Evolutionary conservation across 2,329 filamentous ascomycete species (phyloP), one percentile per base, ranked within the genome.

Genomic region (Rhynchosporium agropyri): DNA sequence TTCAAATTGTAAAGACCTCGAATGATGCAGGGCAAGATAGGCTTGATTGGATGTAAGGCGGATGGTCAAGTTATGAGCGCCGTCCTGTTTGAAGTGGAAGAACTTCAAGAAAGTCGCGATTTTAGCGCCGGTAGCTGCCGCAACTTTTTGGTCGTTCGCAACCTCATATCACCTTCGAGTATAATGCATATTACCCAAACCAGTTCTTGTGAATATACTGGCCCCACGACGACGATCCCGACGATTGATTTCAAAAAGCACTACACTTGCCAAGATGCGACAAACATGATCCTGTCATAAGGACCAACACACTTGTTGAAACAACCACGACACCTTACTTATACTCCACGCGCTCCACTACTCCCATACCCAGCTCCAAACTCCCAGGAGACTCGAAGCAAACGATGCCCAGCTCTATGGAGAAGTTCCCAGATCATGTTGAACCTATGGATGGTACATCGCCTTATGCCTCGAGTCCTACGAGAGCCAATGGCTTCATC

Each of bases 341-440:
- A 20, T 20, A 20, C 67, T 77, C 77, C 31, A 79, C 76, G 66
- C 75, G 77, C 66, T 70, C 73, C 42, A 70, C 75, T 15, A 78
- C 77, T 26, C 72, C 72, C 56, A 72, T 72, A 51, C 70, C 73
- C 33, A 71, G 56, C 64, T 67, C 69, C 50, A 75, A 73, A 62
- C 69, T 73, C 42, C 67, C 72, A 31, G 65, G 68, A 58, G 74
- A 74, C 54, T 65, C 60, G 51, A 65, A 68, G 56, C 55, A 61
- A 58, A 67, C 65, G 58, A 53, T 64, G 42, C 70, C 69, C 42
- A 69, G 71, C 50, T 73, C 71, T 29, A 83, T 83, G 75, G 83
- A 86, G 74, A 84, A 84, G 73, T 86, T 86, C 66, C 84, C 84
- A 67, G 83, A 86, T 66, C 76, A 79, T 63, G 76, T 83, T 68